Evolutionary conservation across 257 asterid species (phyloP).

Genomic region (Fraxinus cuspidata): DNA sequence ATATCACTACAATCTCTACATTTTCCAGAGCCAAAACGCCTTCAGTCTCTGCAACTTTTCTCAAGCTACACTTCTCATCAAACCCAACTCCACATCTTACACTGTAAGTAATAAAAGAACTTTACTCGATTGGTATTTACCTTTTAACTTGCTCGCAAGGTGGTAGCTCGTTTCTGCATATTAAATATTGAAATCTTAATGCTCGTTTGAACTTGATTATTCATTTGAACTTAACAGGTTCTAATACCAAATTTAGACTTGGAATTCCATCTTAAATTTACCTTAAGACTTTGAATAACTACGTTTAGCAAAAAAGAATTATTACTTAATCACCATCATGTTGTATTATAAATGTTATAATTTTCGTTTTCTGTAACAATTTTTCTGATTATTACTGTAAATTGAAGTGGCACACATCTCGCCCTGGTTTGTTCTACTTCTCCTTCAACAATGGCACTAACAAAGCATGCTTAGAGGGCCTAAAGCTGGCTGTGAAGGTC

Average conservation of each 20-base stretch:
- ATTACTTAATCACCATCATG: too few relatives aligned
- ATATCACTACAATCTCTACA: constrained; percentile 68
- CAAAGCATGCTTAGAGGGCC: constrained; percentile 63
- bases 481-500: constrained; percentile 66
- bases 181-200: too few relatives aligned
- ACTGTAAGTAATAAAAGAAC: constrained; percentile 40
- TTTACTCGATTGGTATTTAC: too few relatives aligned
- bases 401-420: constrained; percentile 82
- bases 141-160: too few relatives aligned
- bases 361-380: neutral
- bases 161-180: too few relatives aligned
- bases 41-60: constrained; percentile 74
- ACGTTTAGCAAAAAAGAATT: too few relatives aligned
- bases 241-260: too few relatives aligned
- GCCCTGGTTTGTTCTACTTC: constrained; percentile 82
- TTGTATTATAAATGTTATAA: too few relatives aligned
- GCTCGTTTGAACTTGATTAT: neutral
- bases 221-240: too few relatives aligned
- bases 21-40: constrained; percentile 76
- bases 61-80: constrained; percentile 77
- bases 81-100: constrained; percentile 66
- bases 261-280: too few relatives aligned
- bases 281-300: too few relatives aligned
- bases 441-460: constrained; percentile 74
- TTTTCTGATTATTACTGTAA: constrained; percentile 3